Evolutionary conservation across 495 filamentous ascomycete genomes (phyloP).

Genomic region (Hypomontagnella monticulosa): DNA sequence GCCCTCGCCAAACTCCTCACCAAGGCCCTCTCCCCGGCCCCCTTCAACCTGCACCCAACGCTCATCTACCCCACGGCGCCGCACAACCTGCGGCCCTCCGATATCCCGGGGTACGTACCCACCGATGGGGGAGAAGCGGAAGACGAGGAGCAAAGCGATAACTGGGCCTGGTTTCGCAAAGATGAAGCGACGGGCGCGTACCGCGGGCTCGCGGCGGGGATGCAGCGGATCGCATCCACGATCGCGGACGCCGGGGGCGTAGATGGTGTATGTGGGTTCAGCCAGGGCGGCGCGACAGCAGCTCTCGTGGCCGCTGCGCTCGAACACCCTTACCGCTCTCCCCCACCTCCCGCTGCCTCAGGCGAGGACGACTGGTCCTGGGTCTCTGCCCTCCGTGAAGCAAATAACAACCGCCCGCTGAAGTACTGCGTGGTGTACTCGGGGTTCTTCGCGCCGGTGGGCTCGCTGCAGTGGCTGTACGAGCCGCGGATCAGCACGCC

Average conservation of each 20-base stretch:
- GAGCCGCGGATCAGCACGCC: constrained; percentile 80
- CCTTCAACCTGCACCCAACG: constrained; percentile 62
- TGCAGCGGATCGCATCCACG: constrained; percentile 65
- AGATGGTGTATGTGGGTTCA: constrained; percentile 81
- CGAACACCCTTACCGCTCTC: constrained; percentile 54
- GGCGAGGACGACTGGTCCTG: constrained; percentile 45
- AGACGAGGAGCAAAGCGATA: constrained; percentile 62
- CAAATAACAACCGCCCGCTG: constrained; percentile 66
- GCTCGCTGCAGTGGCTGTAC: constrained; percentile 74
- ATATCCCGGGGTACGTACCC: constrained; percentile 74
- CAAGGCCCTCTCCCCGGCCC: constrained; percentile 69
- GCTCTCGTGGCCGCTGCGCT: constrained; percentile 71
- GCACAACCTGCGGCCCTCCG: constrained; percentile 65
- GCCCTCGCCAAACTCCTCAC: constrained; percentile 82
- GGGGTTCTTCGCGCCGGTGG: constrained; percentile 76
- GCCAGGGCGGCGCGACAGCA: constrained; percentile 73
- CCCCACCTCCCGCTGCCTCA: constrained; percentile 53
- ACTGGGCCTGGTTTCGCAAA: constrained; percentile 88
- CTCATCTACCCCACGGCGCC: constrained; percentile 72
- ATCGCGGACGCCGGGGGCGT: constrained; percentile 69
- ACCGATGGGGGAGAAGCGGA: constrained; percentile 16
- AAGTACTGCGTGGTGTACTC: constrained; percentile 83
- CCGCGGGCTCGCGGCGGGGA: constrained; percentile 70
- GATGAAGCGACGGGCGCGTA: constrained; percentile 69
- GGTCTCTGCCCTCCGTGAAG: constrained; percentile 50